A percentile compares a stretch with the other conserved stretches of the same genome.
These are phyloP conservation scores for Penicillium griseofulvum DNA, from an alignment of 2,329 filamentous ascomycete genomes.

Conservation along the genomic window DNA sequence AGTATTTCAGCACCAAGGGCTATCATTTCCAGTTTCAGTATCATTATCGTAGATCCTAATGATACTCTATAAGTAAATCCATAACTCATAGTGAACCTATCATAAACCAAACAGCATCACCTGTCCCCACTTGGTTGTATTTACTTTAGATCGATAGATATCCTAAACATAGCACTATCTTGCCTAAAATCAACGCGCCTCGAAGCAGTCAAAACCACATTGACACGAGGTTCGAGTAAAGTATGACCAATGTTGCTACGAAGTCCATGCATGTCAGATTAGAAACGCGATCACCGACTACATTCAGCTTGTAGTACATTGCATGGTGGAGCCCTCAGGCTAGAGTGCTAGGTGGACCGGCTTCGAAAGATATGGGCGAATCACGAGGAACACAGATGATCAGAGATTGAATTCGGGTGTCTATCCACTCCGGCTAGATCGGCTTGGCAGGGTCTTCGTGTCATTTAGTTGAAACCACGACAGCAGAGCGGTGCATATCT, in stretches of 20 bases:
- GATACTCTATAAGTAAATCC: no score
- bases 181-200: background rate
- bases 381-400: background rate
- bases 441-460: background rate
- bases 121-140: background rate
- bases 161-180: background rate
- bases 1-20: no score
- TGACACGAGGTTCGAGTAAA: background rate
- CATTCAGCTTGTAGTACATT: background rate
- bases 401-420: conserved; percentile 2
- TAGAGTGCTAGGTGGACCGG: background rate
- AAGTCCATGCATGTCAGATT: background rate
- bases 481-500: background rate
- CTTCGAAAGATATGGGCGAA: background rate
- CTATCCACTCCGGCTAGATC: background rate
- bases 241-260: background rate
- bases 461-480: background rate
- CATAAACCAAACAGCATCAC: background rate
- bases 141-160: background rate
- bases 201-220: background rate
- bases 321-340: background rate
- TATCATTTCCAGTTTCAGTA: no score
- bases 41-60: no score
- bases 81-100: background rate
- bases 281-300: background rate